phyloP scores from a whole-genome alignment of 2,329 filamentous ascomycete species.

The Mycogone perniciosa region DNA sequence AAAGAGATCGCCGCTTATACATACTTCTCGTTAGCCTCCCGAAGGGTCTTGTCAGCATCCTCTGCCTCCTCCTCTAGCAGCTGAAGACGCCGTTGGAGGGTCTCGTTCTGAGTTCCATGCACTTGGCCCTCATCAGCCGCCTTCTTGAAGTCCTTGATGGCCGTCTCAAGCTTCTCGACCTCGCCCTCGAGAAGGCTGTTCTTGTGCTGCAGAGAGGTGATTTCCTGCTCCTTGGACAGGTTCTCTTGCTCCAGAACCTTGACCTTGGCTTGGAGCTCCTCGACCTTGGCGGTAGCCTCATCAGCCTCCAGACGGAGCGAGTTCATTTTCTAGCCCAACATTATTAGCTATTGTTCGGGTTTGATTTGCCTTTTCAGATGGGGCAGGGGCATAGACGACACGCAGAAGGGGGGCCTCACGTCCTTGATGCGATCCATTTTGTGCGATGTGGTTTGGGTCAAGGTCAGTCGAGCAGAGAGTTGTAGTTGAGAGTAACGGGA shows the following conservation, averaged over 20 bases:
- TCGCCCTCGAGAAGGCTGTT: conserved; percentile 85
- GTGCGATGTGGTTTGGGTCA: conserved; percentile 27
- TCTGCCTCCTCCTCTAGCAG: conserved; percentile 97
- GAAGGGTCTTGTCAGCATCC: conserved; percentile 89
- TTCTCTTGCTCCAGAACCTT: conserved; percentile 93
- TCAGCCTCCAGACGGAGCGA: conserved; percentile 91
- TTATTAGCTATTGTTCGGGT: conserved; percentile 9
- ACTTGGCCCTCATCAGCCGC: conserved; percentile 74
- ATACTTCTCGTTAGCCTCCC: conserved; percentile 98
- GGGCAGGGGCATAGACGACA: conserved; percentile 24
- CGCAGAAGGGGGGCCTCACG: conserved; percentile 47
- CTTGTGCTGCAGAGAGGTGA: conserved; percentile 93
- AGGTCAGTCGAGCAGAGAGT: not conserved
- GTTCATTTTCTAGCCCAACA: conserved; percentile 72
- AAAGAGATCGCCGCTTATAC: conserved; percentile 27
- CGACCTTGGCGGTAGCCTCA: conserved; percentile 70
- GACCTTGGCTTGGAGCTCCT: conserved; percentile 81
- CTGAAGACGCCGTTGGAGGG: conserved; percentile 85
- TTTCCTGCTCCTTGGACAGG: conserved; percentile 94
- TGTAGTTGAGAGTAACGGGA: not conserved
- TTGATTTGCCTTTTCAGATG: conserved; percentile 18
- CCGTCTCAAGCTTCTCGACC: conserved; percentile 84
- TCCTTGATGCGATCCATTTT: conserved; percentile 87
- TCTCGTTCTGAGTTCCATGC: conserved; percentile 85
- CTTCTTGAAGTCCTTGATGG: conserved; percentile 82